These are phyloP conservation scores for Marasmius oreades DNA, from an alignment of 1,284 basidiomycete genomes.

Conservation along the genomic window DNA sequence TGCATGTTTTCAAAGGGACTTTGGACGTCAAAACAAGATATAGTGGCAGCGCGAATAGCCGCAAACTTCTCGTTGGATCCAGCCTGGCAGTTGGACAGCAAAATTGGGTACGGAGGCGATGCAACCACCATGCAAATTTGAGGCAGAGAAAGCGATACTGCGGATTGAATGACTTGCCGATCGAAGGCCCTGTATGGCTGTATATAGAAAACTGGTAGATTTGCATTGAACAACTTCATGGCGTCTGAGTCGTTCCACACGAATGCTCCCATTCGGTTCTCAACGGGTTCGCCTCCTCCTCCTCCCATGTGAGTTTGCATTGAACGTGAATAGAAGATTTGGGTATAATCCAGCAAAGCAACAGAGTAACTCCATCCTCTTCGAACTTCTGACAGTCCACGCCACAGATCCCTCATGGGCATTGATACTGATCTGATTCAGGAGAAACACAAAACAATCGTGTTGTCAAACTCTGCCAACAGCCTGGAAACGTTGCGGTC, in stretches of 20 bases:
- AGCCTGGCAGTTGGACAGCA: not conserved
- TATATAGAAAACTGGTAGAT: slow-evolving; percentile 1
- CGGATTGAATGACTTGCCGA: not conserved
- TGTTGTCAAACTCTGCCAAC: not conserved
- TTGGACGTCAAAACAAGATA: slow-evolving; percentile 1
- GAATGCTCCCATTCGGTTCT: not conserved
- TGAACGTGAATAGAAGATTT: too few relatives aligned
- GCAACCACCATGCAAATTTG: not conserved
- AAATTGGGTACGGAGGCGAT: not conserved
- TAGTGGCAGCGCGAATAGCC: not conserved
- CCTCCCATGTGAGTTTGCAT: not conserved
- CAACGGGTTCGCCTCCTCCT: not conserved
- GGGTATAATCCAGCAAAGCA: not conserved
- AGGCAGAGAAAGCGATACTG: not conserved
- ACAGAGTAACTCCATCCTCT: not conserved
- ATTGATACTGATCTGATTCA: not conserved
- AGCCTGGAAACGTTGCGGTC: not conserved
- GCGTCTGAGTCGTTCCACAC: slow-evolving; percentile 3
- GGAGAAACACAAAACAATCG: not conserved
- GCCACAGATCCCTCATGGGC: not conserved
- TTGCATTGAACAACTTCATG: not conserved
- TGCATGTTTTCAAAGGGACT: too few relatives aligned
- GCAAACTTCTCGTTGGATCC: slow-evolving; percentile 1
- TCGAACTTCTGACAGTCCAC: not conserved
- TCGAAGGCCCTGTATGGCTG: not conserved